Conservation (phyloP, 2,329 filamentous ascomycete genomes). For the Zopfia rhizophila region DNA sequence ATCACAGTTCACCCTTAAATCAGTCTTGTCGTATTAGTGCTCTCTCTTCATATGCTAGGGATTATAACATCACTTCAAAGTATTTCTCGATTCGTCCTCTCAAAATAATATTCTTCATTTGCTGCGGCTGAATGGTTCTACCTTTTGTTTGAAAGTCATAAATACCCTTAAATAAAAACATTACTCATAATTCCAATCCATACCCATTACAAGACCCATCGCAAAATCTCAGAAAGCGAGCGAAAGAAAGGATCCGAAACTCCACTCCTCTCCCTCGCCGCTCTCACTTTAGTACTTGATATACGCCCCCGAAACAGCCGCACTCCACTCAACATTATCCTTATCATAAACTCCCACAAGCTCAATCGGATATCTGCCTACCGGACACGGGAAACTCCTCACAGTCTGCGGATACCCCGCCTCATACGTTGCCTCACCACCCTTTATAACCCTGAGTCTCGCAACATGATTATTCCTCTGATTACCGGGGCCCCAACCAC, state of each 20-base stretch:
- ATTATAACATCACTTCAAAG: too few species aligned
- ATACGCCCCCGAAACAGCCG: conserved; percentile 19
- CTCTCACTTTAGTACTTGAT: conserved; percentile 2
- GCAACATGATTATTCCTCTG: conserved; percentile 20
- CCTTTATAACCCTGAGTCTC: conserved; percentile 10
- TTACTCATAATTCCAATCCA: too few species aligned
- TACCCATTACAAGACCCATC: too few species aligned
- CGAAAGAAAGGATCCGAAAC: not conserved
- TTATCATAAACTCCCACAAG: conserved; percentile 24
- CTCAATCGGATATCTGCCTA: conserved; percentile 17
- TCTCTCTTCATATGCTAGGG: too few species aligned
- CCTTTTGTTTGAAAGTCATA: too few species aligned
- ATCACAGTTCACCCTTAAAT: too few species aligned
- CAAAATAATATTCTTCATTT: conserved; percentile 2
- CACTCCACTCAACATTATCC: conserved; percentile 19
- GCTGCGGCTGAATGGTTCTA: conserved; percentile 4
- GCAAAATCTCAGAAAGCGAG: too few species aligned
- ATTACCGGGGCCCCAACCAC: conserved; percentile 26
- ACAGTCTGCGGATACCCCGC: conserved; percentile 9
- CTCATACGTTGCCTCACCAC: conserved; percentile 8
- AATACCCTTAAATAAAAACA: too few species aligned
- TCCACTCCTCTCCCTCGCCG: too few species aligned
- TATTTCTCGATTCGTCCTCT: too few species aligned
- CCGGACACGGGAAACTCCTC: conserved; percentile 19
- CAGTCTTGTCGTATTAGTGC: too few species aligned